These are phyloP conservation scores for Trichomonascaceae sp. DNA, from an alignment of 1,139 yeast species.

Conservation along the genomic window DNA sequence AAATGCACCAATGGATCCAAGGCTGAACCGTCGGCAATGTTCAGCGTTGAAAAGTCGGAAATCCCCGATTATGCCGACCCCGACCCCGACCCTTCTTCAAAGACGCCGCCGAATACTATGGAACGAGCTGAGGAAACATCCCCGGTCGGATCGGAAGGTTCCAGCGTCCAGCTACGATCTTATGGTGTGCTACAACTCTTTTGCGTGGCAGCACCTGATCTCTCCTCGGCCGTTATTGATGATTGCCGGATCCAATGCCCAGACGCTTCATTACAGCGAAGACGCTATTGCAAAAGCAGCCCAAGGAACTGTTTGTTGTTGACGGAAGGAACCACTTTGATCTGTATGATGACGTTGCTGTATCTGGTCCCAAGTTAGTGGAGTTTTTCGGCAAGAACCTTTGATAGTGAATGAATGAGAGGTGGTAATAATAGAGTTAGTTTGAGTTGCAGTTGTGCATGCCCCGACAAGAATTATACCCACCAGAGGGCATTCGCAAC, in stretches of 20 bases:
- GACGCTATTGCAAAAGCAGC: conserved; percentile 2
- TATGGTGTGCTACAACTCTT: conserved; percentile 1
- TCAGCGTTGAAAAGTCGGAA: neutral
- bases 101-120: neutral
- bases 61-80: neutral
- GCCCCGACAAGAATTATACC: conserved; percentile 7
- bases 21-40: neutral
- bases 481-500: conserved; percentile 7
- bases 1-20: neutral
- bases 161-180: conserved; percentile 24
- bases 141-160: conserved; percentile 16
- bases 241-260: conserved; percentile 2
- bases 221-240: conserved; percentile 2
- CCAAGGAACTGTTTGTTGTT: conserved; percentile 2
- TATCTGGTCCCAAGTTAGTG: conserved; percentile 1
- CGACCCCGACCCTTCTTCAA: too few species aligned
- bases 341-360: conserved; percentile 1
- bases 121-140: neutral
- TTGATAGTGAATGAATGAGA: neutral
- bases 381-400: conserved; percentile 2
- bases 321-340: conserved; percentile 1
- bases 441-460: neutral
- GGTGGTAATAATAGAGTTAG: neutral
- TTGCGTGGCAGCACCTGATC: neutral
- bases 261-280: conserved; percentile 1